Conservation (phyloP, 2,329 filamentous ascomycete species). For the Myriosclerotinia scirpicola region DNA sequence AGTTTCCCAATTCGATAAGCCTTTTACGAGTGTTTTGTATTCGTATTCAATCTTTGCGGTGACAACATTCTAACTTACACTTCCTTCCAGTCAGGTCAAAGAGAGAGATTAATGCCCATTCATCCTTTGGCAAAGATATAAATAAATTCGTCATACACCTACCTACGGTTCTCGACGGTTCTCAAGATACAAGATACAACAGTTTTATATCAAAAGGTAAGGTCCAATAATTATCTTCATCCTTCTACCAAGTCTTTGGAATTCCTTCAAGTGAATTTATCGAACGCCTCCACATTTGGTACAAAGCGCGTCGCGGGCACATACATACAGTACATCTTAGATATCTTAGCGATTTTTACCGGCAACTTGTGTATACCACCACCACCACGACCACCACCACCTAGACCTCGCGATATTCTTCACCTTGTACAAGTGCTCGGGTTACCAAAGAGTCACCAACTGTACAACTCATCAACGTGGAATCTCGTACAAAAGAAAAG, state of each 20-base stretch:
- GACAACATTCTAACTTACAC: neutral
- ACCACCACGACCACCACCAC: slow-evolving; percentile 12
- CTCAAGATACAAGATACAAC: neutral
- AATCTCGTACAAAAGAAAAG: slow-evolving; percentile 24
- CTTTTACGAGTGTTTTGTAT: neutral
- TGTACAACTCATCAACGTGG: slow-evolving; percentile 36
- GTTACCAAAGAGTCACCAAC: slow-evolving; percentile 22
- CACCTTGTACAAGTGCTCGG: slow-evolving; percentile 14
- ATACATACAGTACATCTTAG: neutral
- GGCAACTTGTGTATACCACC: slow-evolving; percentile 6
- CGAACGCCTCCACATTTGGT: slow-evolving; percentile 24
- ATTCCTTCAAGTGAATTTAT: slow-evolving; percentile 25
- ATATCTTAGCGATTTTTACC: slow-evolving; percentile 21
- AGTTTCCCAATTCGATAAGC: neutral
- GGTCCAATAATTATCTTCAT: slow-evolving; percentile 29
- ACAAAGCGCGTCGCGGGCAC: slow-evolving; percentile 30
- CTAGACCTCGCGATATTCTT: slow-evolving; percentile 17
- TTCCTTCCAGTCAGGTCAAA: neutral
- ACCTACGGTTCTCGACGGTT: too few species aligned
- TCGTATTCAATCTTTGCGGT: neutral
- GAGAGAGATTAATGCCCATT: neutral
- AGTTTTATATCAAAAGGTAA: slow-evolving; percentile 26
- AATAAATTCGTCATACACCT: neutral
- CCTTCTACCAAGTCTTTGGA: slow-evolving; percentile 27
- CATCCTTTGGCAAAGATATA: slow-evolving; percentile 1